These are phyloP conservation scores for Talaromyces liani DNA, from an alignment of 495 filamentous ascomycete species.

Conservation along the genomic window DNA sequence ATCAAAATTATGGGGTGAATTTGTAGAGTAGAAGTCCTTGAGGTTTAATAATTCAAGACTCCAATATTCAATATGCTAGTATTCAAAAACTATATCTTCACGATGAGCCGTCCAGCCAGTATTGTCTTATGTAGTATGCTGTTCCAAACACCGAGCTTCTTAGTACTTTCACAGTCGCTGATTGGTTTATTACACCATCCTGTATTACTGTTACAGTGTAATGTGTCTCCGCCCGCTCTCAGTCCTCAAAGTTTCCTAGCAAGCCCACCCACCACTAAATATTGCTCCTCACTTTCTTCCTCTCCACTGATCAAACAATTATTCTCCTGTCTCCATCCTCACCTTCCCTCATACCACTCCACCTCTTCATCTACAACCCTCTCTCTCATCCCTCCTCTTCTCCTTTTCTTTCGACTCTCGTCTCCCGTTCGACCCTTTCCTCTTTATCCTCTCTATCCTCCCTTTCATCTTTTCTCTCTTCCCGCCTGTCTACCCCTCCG, in stretches of 20 bases:
- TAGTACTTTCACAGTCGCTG: neutral
- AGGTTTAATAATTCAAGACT: too few relatives aligned
- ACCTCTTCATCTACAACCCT: slow-evolving; percentile 15
- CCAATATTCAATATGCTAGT: too few relatives aligned
- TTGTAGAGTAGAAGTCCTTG: too few relatives aligned
- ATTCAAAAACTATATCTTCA: neutral
- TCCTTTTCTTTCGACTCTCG: slow-evolving; percentile 6
- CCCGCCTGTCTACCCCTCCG: slow-evolving; percentile 10
- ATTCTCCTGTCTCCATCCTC: slow-evolving; percentile 11
- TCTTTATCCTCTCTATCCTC: slow-evolving; percentile 14
- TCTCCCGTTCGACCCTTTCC: slow-evolving; percentile 10
- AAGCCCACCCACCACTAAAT: slow-evolving; percentile 9
- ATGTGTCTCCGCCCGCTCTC: neutral
- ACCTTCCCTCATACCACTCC: slow-evolving; percentile 10
- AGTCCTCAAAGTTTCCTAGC: neutral
- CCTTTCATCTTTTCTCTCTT: slow-evolving; percentile 12
- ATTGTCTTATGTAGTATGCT: neutral
- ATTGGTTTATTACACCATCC: neutral
- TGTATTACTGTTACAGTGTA: neutral
- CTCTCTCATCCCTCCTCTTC: slow-evolving; percentile 10
- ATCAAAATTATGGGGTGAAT: neutral
- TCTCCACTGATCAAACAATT: slow-evolving; percentile 12
- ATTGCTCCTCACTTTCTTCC: slow-evolving; percentile 14
- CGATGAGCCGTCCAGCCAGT: neutral
- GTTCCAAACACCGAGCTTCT: neutral